Base-by-base conservation (phyloP, 2,329 filamentous ascomycete genomes). In the Ceratocystiopsis sp. region DNA sequence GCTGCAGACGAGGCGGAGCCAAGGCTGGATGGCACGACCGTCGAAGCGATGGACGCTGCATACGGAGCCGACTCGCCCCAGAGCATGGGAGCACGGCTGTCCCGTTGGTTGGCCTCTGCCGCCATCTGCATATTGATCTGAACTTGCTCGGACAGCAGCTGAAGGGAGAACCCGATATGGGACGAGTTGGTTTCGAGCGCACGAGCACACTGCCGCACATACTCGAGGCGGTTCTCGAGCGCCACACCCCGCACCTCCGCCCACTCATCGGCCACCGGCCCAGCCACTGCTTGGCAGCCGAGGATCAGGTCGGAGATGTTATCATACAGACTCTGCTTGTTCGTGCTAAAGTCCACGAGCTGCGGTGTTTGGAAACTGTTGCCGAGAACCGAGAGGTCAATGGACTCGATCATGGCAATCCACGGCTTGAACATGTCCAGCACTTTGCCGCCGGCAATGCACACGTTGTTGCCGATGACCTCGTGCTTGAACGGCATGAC, bases 321-420 rank as follows among this genome's bases (percentile, higher is more conserved):
- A 59, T 96, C 91, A 60, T 96, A 96, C 16, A 93, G 68, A 52
- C 81, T 83, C 59, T 98, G 91, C 61, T 96, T 96, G 58, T 93
- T 84, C 32, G 79, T 73, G 54, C 78, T 80, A 58, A 95, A 95
- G 52, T 96, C 91, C 40, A 78, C 72, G 32, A 96, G 64, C 52
- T 93, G 84, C 0, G 86, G 85, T 37, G 82, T 89, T 57, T 89
- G 83, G 51, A 87, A 80, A 46, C 73, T 79, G 46, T 80, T 80
- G 36, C 78, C 80, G 3, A 96, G 65, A 1, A 81, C 75, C 0
- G 83, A 80, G 14, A 98, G 70, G 53, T 96, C 86, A 58, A 95
- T 83, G 3, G 86, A 93, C 61, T 98, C 91, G 42, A 96, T 77
- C 51, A 84, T 78, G 12, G 84, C 75, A 48, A 94, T 78, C 80